phyloP scores from a whole-genome alignment of 2,329 filamentous ascomycete species.

The Chaetomiaceae sp. region DNA sequence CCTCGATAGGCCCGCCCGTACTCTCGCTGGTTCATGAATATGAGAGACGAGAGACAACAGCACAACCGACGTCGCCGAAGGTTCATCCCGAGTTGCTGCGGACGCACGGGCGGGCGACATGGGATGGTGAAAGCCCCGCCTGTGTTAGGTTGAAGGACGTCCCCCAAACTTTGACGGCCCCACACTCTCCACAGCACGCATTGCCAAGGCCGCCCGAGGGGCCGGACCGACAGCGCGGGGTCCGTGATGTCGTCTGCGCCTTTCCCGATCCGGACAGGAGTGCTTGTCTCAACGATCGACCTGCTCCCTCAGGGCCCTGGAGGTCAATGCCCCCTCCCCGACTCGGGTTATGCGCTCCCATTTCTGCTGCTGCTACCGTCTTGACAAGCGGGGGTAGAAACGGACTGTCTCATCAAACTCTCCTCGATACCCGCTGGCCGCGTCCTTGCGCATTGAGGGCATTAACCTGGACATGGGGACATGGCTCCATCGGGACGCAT shows the following conservation, averaged over 20 bases:
- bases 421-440: neutral
- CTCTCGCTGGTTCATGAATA: no score
- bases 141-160: no score
- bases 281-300: slow-evolving; percentile 23
- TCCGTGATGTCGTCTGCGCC: slow-evolving; percentile 14
- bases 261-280: slow-evolving; percentile 23
- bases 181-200: slow-evolving; percentile 2
- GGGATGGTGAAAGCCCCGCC: neutral
- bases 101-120: neutral
- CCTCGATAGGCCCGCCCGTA: no score
- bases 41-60: no score
- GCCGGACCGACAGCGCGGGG: slow-evolving; percentile 18
- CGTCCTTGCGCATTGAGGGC: slow-evolving; percentile 19
- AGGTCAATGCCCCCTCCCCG: slow-evolving; percentile 19
- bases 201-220: slow-evolving; percentile 20
- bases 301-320: slow-evolving; percentile 14
- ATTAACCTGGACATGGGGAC: slow-evolving; percentile 14
- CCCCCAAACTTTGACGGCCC: neutral
- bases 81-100: neutral
- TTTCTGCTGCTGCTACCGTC: slow-evolving; percentile 5
- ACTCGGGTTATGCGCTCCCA: slow-evolving; percentile 1
- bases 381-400: slow-evolving; percentile 7
- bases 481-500: slow-evolving; percentile 6
- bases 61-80: neutral
- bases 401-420: neutral